These are phyloP conservation scores for Botryosphaeria agaves DNA, from an alignment of 2,329 filamentous ascomycete genomes.

Conservation along the genomic window DNA sequence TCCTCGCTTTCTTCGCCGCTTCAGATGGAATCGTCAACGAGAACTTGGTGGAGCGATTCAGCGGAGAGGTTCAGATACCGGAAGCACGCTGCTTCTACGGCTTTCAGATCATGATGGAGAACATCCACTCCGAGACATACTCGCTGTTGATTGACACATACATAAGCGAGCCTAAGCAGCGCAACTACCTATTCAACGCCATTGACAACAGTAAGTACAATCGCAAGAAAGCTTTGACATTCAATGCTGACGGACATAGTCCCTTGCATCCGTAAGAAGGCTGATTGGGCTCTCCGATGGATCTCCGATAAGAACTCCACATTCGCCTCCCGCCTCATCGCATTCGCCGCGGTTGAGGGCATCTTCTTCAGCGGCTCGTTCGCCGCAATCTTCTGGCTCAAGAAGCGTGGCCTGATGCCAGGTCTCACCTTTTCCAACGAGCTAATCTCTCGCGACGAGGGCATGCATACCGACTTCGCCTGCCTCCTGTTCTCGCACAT, in stretches of 20 bases:
- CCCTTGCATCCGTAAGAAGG: constrained; percentile 95
- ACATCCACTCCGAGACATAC: constrained; percentile 99
- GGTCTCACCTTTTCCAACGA: constrained; percentile 99
- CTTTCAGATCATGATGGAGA: constrained; percentile 99
- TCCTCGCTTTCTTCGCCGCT: constrained; percentile 96
- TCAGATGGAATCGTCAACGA: constrained; percentile 99
- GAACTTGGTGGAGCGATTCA: constrained; percentile 97
- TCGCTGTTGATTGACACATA: constrained; percentile 98
- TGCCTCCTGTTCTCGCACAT: constrained; percentile 96
- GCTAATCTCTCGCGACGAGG: constrained; percentile 98
- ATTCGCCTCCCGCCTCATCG: constrained; percentile 87
- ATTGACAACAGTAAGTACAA: constrained; percentile 76
- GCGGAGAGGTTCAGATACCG: constrained; percentile 86
- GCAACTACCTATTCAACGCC: constrained; percentile 90
- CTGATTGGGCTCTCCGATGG: constrained; percentile 93
- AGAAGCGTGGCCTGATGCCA: constrained; percentile 99
- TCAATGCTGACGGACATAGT: constrained; percentile 32
- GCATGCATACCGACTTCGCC: constrained; percentile 97
- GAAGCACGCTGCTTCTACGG: constrained; percentile 99
- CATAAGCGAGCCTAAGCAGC: constrained; percentile 93
- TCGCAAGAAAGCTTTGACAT: constrained; percentile 4
- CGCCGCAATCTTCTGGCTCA: constrained; percentile 98
- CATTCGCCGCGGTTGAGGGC: constrained; percentile 94
- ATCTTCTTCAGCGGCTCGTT: constrained; percentile 99
- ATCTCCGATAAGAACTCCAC: constrained; percentile 87